These are phyloP conservation scores for Cercospora citrullina DNA, from an alignment of 2,329 filamentous ascomycete genomes.

Conservation along the genomic window DNA sequence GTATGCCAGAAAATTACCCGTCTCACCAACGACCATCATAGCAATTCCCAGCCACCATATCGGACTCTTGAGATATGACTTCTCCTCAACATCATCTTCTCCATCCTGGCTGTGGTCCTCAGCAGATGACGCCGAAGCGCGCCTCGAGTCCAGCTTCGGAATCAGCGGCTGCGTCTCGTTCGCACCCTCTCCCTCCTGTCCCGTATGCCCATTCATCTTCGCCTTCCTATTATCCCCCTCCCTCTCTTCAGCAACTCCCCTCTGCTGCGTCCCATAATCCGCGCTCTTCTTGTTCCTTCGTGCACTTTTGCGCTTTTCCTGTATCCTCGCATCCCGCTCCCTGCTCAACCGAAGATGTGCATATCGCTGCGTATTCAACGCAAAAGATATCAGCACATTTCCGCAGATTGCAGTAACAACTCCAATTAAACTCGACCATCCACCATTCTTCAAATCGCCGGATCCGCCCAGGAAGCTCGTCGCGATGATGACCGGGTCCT, in stretches of 20 bases:
- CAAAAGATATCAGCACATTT: constrained; percentile 91
- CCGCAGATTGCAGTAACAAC: constrained; percentile 90
- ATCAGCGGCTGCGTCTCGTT: constrained; percentile 56
- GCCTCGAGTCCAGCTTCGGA: constrained; percentile 50
- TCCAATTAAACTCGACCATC: constrained; percentile 91
- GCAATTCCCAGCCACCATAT: constrained; percentile 97
- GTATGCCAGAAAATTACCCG: constrained; percentile 95
- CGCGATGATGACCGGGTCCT: neutral
- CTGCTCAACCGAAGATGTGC: constrained; percentile 82
- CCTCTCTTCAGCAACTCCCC: constrained; percentile 38
- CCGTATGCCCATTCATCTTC: constrained; percentile 5
- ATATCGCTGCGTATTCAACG: constrained; percentile 94
- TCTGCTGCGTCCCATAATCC: constrained; percentile 49
- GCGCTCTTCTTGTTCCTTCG: constrained; percentile 46
- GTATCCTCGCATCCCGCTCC: constrained; percentile 57
- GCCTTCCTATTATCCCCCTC: constrained; percentile 24
- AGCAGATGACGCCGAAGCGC: constrained; percentile 42
- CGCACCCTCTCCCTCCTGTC: constrained; percentile 38
- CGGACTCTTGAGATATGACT: constrained; percentile 81
- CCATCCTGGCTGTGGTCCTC: constrained; percentile 44
- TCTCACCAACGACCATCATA: constrained; percentile 88
- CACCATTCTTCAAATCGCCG: constrained; percentile 33
- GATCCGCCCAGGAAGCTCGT: constrained; percentile 10
- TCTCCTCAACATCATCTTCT: constrained; percentile 51
- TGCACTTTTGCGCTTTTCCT: constrained; percentile 38